Evolutionary conservation across 495 filamentous ascomycete genomes (phyloP).

Genomic region (Daldinia caldariorum): DNA sequence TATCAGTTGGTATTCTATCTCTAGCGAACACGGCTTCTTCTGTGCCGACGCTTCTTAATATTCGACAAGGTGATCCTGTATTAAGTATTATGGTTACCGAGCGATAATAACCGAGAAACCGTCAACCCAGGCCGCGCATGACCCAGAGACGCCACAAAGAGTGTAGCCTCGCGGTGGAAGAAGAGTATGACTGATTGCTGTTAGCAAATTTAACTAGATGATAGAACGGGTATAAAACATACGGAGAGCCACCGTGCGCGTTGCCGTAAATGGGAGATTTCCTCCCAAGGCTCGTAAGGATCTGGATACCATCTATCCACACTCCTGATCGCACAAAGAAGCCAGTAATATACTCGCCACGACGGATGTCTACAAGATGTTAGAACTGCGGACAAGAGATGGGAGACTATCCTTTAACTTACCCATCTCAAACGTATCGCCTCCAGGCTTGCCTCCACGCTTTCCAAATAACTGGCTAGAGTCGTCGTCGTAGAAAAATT

Average conservation of each 20-base stretch:
- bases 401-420: constrained; percentile 42
- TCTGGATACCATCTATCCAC: constrained; percentile 92
- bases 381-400: constrained; percentile 20
- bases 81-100: constrained; percentile 55
- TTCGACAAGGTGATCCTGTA: constrained; percentile 5
- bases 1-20: constrained; percentile 11
- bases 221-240: constrained; percentile 50
- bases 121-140: constrained; percentile 84
- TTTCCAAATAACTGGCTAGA: constrained; percentile 92
- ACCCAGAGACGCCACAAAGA: constrained; percentile 87
- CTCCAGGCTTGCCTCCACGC: constrained; percentile 75
- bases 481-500: constrained; percentile 91
- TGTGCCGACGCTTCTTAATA: background rate
- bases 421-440: constrained; percentile 82
- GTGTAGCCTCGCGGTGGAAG: constrained; percentile 91
- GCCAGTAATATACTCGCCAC: constrained; percentile 86
- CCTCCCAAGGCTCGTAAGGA: constrained; percentile 86
- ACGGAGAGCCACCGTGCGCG: constrained; percentile 82
- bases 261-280: constrained; percentile 90
- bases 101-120: constrained; percentile 89
- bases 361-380: constrained; percentile 71
- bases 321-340: constrained; percentile 84
- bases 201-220: constrained; percentile 28
- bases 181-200: constrained; percentile 74
- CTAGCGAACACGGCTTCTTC: constrained; percentile 7